These are phyloP conservation scores for Francoa sonchifolia DNA, from an alignment of 441 rosid species.

Conservation along the genomic window DNA sequence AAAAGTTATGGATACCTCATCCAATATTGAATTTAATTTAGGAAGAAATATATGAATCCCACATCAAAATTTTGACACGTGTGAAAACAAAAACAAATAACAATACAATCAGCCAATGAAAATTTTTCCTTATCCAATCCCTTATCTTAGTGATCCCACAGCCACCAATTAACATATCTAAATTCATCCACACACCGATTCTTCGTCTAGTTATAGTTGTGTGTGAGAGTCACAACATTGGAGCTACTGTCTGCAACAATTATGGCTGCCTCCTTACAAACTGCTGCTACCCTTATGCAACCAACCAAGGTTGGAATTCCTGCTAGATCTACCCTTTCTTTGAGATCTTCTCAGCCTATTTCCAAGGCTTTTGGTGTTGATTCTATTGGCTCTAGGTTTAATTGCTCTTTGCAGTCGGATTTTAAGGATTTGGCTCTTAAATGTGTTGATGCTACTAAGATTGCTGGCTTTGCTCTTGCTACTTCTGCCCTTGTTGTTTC, in stretches of 20 bases:
- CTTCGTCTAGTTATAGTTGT: not conserved
- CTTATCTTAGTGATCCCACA: constrained; percentile 26
- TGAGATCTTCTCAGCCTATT: constrained; percentile 35
- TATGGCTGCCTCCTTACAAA: constrained; percentile 82
- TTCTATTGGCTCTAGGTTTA: constrained; percentile 29
- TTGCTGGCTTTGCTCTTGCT: constrained; percentile 78
- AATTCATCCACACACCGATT: not conserved
- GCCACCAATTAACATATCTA: constrained; percentile 17
- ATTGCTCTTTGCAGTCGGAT: constrained; percentile 61
- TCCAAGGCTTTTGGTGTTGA: constrained; percentile 53
- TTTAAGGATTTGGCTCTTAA: constrained; percentile 52
- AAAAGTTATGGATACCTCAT: too few relatives aligned
- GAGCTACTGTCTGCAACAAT: not conserved
- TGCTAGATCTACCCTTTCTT: constrained; percentile 24
- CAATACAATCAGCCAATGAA: constrained; percentile 33
- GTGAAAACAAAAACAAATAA: constrained; percentile 18
- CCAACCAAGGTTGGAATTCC: constrained; percentile 47
- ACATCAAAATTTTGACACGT: constrained; percentile 22
- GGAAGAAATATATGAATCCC: not conserved
- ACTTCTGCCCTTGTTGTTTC: constrained; percentile 86
- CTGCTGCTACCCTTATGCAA: constrained; percentile 67
- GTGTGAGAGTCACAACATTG: not conserved
- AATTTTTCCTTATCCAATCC: constrained; percentile 43
- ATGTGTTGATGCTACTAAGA: constrained; percentile 51
- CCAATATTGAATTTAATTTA: not conserved